Percentiles rank a stretch among this genome's conserved stretches.
These are phyloP conservation scores for Priceomyces fermenticarens DNA, from an alignment of 805 yeast genomes.

Conservation along the genomic window DNA sequence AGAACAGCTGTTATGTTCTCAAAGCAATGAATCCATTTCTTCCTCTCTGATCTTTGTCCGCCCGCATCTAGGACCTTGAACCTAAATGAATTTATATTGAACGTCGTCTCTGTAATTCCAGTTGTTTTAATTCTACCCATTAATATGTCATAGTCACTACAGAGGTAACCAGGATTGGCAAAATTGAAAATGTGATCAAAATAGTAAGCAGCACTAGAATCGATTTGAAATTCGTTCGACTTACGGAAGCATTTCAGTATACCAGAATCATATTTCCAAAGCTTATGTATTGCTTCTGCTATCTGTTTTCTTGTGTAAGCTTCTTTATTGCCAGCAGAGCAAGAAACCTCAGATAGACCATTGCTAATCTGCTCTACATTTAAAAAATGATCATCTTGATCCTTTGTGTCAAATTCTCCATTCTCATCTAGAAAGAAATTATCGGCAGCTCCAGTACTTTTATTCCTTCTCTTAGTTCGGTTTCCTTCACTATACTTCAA, in stretches of 20 bases:
- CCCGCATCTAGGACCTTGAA: constrained; percentile 92
- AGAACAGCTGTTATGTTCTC: constrained; percentile 85
- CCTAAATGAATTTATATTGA: constrained; percentile 58
- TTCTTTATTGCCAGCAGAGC: constrained; percentile 9
- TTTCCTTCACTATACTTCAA: constrained; percentile 56
- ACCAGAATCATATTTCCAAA: constrained; percentile 75
- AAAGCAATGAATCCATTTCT: constrained; percentile 94
- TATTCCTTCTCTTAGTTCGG: constrained; percentile 47
- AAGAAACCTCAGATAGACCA: constrained; percentile 12
- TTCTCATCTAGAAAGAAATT: constrained; percentile 19
- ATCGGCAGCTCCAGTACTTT: constrained; percentile 50
- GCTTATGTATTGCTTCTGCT: constrained; percentile 62
- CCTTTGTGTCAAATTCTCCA: constrained; percentile 16
- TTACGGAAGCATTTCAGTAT: constrained; percentile 54
- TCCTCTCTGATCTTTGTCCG: constrained; percentile 88
- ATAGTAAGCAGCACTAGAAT: constrained; percentile 77
- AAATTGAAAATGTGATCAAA: constrained; percentile 70
- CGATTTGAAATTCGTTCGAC: constrained; percentile 79
- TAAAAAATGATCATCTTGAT: constrained; percentile 1
- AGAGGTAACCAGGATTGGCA: constrained; percentile 60
- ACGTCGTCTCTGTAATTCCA: constrained; percentile 86
- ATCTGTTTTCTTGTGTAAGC: constrained; percentile 44
- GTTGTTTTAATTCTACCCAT: constrained; percentile 93
- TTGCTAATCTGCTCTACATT: constrained; percentile 8
- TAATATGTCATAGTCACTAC: constrained; percentile 79